Percentiles rank a stretch among this genome's conserved stretches.
phyloP scores from a whole-genome alignment of 2,329 filamentous ascomycete genomes.

The Colletotrichum salicis region DNA sequence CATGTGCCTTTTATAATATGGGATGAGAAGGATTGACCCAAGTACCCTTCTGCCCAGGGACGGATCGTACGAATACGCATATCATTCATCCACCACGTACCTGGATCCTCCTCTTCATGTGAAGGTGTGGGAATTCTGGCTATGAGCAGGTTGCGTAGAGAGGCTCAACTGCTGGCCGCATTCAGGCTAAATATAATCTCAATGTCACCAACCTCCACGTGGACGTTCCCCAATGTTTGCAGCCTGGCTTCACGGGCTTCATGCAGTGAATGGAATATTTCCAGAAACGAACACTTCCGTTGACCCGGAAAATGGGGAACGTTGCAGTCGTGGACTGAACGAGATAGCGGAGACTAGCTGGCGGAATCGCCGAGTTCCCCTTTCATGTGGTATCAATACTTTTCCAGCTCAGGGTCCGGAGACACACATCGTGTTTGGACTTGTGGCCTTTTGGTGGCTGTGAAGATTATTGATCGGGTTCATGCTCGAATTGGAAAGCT shows the following conservation, averaged over 20 bases:
- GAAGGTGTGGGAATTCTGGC: too few species aligned
- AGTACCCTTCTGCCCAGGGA: neutral
- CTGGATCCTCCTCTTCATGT: too few species aligned
- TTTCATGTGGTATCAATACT: constrained; percentile 1
- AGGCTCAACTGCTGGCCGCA: constrained; percentile 11
- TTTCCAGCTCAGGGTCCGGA: constrained; percentile 14
- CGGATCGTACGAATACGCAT: too few species aligned
- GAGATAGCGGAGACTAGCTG: constrained; percentile 9
- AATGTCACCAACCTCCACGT: neutral
- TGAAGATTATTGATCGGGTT: neutral
- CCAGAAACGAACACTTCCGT: neutral
- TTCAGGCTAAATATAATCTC: constrained; percentile 30
- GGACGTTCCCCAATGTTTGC: neutral
- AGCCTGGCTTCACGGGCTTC: neutral
- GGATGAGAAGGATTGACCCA: neutral
- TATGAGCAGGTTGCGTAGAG: neutral
- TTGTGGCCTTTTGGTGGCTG: neutral
- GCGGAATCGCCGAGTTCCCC: constrained; percentile 9
- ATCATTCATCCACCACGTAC: too few species aligned
- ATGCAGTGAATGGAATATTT: too few species aligned
- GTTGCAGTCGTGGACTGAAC: neutral
- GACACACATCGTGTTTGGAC: neutral
- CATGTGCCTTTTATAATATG: neutral
- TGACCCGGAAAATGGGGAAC: constrained; percentile 17
- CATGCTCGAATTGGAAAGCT: neutral